Conservation (phyloP, 805 yeast species). For the Monosporozyma yasuniensis region DNA sequence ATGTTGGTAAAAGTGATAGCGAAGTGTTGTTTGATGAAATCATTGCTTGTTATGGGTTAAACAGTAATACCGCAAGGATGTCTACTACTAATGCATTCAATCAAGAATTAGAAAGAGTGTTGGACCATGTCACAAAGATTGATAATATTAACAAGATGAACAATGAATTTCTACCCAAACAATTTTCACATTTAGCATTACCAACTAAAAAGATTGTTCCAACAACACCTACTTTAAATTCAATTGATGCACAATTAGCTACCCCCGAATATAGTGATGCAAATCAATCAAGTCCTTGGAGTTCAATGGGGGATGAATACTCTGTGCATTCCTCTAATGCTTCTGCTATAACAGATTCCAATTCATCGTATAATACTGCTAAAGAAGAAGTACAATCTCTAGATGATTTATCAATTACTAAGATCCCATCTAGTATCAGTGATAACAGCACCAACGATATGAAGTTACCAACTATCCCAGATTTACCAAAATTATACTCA, state of each 20-base stretch:
- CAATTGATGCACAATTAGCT: slow-evolving; percentile 1
- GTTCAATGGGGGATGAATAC: slow-evolving; percentile 23
- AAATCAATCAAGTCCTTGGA: slow-evolving; percentile 7
- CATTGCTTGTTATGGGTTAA: slow-evolving; percentile 16
- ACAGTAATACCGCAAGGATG: neutral
- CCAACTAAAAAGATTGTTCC: neutral
- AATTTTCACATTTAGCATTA: neutral
- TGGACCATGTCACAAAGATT: slow-evolving; percentile 10
- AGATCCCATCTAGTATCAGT: neutral
- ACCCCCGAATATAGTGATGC: slow-evolving; percentile 2
- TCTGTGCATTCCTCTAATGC: slow-evolving; percentile 2
- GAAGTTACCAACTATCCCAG: neutral
- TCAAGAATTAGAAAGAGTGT: slow-evolving; percentile 16
- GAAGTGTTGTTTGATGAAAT: slow-evolving; percentile 25
- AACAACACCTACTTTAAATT: neutral
- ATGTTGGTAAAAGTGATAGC: slow-evolving; percentile 10
- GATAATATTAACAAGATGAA: slow-evolving; percentile 5
- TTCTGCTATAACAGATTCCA: neutral
- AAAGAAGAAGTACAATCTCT: neutral
- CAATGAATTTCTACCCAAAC: neutral
- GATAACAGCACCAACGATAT: neutral
- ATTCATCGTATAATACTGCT: neutral
- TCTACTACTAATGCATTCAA: slow-evolving; percentile 4
- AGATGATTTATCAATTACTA: slow-evolving; percentile 3
- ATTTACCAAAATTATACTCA: neutral